Evolutionary conservation across 2,329 filamentous ascomycete species (phyloP).

Genomic region (Grosmannia huntii): DNA sequence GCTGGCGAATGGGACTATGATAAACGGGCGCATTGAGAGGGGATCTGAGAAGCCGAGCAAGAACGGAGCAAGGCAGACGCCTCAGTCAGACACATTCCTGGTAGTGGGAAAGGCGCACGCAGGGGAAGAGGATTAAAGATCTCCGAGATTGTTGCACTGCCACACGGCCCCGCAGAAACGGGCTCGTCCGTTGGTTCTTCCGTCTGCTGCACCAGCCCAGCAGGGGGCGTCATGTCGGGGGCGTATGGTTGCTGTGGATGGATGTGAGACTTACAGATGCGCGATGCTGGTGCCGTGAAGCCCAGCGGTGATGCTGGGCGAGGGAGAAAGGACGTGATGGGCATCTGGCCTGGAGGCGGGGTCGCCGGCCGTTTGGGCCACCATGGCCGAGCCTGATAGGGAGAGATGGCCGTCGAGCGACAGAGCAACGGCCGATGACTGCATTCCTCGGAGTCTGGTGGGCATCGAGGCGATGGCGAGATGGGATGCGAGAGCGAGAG

Average conservation of each 20-base stretch:
- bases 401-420: neutral
- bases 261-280: neutral
- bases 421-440: neutral
- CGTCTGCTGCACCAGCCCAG: neutral
- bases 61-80: neutral
- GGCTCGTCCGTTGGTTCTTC: constrained; percentile 6
- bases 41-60: constrained; percentile 22
- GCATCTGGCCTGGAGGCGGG: constrained; percentile 10
- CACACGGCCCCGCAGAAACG: constrained; percentile 12
- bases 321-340: neutral
- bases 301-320: neutral
- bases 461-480: neutral
- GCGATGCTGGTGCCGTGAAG: neutral
- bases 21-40: constrained; percentile 28
- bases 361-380: constrained; percentile 8
- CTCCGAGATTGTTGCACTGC: constrained; percentile 9
- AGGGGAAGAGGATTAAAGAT: neutral
- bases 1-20: constrained; percentile 43
- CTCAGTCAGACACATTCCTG: neutral
- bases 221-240: neutral
- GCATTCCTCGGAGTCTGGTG: neutral
- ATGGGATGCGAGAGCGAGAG: neutral
- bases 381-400: neutral
- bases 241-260: no score
- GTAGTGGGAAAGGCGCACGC: neutral